These are phyloP conservation scores for Cynara cardunculus DNA, from an alignment of 129 eudicot species.

Conservation along the genomic window DNA sequence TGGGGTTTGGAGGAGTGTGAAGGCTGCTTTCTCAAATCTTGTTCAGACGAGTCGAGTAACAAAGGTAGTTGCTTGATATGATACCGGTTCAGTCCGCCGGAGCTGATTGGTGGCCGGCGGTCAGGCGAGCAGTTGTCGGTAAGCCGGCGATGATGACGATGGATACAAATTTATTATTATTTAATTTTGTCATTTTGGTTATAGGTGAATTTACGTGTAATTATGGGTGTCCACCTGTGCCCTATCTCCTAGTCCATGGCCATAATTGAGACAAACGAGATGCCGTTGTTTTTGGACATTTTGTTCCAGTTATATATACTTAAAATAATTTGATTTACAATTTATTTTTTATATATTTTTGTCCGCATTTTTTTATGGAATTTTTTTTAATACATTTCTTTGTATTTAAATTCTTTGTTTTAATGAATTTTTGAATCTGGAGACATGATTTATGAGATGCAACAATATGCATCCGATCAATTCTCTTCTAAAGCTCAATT, in stretches of 20 bases:
- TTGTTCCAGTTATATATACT: not conserved
- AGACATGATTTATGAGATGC: not conserved
- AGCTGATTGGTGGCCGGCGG: slow-evolving; percentile 5
- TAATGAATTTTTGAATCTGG: no score
- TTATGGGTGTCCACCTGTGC: slow-evolving; percentile 6
- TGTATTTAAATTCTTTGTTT: not conserved
- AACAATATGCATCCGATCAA: no score
- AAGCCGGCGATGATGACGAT: not conserved
- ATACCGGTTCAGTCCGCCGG: slow-evolving; percentile 9
- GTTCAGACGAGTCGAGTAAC: slow-evolving; percentile 24
- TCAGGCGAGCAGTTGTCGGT: slow-evolving; percentile 8
- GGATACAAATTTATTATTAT: not conserved
- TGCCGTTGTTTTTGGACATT: not conserved
- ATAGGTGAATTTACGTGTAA: slow-evolving; percentile 29
- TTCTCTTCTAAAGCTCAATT: no score
- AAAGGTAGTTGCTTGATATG: slow-evolving; percentile 7
- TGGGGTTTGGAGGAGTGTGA: slow-evolving; percentile 38
- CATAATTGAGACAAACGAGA: not conserved
- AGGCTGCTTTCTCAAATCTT: slow-evolving; percentile 31
- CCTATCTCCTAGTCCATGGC: not conserved
- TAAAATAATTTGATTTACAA: not conserved
- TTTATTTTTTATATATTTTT: not conserved
- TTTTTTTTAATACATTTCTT: not conserved
- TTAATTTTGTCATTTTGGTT: not conserved
- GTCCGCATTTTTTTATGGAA: not conserved